Base-by-base conservation (phyloP, 2,329 filamentous ascomycete genomes). In the Pezizomycotina sp. region DNA sequence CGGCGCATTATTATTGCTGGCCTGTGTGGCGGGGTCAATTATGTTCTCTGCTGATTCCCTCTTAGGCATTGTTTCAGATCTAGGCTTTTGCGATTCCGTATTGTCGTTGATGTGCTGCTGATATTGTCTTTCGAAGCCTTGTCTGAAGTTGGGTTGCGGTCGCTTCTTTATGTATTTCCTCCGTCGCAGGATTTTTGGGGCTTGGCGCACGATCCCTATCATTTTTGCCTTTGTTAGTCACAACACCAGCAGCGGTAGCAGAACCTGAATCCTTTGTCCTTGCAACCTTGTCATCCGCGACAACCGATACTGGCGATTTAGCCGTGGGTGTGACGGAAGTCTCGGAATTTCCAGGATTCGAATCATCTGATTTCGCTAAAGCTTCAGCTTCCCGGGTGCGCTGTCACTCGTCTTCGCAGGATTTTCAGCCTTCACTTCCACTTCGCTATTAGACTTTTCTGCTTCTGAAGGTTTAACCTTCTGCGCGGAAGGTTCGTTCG, bases 1-100 rank as follows among this genome's bases (percentile, higher is more conserved):
- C 58, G 22, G 53, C 48, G 16, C 36, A 36, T 12, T 48, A 33
- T 25, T 49, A 3, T 19, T 12, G 47, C 42, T 32, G 31, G 46
- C 47, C 23, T 29, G 50, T 28, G 21, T 48, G 38, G 33, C 47
- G 31, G 28, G 30, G 26, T 39, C 34, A 14, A 31, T 30, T 23
- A 20, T 15, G 6, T 27, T 18, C 16, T 31, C 35, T 21, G 36
- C 10, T 21, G 16, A 4, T 47, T 47, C 3, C 47, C 30, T 35
- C 9, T 16, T 26, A 27, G 25, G 23, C 3, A 13, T 10, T 16
- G 19, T n/a, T 30, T 34, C 26, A 21, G 12, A 22, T 18, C 34
- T 20, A 12, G 35, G 10, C 25, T 24, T 25, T n/a, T n/a, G n/a
- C 28, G 34, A 14, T 10, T 32, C 5, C 6, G 30, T 13, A 38